Conservation (phyloP, 768 basidiomycete genomes). For the Boletellus ananiceps region DNA sequence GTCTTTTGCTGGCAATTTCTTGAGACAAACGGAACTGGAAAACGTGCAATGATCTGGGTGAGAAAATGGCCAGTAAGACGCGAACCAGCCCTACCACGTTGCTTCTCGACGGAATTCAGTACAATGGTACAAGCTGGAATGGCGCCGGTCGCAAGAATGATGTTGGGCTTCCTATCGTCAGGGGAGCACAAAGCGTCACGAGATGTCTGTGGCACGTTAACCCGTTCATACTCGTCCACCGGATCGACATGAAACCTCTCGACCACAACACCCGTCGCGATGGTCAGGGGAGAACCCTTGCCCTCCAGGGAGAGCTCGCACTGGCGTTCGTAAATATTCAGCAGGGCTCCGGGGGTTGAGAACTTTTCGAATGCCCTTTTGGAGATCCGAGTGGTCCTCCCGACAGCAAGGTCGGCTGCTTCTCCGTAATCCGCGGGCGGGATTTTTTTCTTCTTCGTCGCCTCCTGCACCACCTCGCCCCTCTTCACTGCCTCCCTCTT, state of each 20-base stretch:
- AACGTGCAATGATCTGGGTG: slow-evolving; percentile 5
- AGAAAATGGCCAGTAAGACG: slow-evolving; percentile 17
- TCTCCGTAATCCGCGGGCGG: neutral
- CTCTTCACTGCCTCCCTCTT: too few species aligned
- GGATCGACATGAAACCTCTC: slow-evolving; percentile 12
- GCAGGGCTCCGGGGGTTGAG: slow-evolving; percentile 14
- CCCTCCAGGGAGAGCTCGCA: slow-evolving; percentile 4
- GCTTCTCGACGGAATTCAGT: slow-evolving; percentile 13
- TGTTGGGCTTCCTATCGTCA: slow-evolving; percentile 5
- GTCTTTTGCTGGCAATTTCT: too few species aligned
- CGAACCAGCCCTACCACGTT: slow-evolving; percentile 11
- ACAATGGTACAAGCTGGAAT: slow-evolving; percentile 19
- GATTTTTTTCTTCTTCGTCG: too few species aligned
- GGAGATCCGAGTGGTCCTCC: slow-evolving; percentile 4
- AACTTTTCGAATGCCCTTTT: slow-evolving; percentile 15
- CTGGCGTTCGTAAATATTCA: slow-evolving; percentile 12
- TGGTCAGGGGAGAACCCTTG: slow-evolving; percentile 15
- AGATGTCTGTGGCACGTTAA: slow-evolving; percentile 13
- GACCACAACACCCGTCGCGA: slow-evolving; percentile 9
- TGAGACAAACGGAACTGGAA: neutral
- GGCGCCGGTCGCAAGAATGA: slow-evolving; percentile 19
- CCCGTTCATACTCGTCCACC: slow-evolving; percentile 1
- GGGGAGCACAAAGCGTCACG: slow-evolving; percentile 13
- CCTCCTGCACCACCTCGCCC: too few species aligned
- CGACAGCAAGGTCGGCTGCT: slow-evolving; percentile 12